Base-by-base conservation (phyloP, 2,329 filamentous ascomycete species). In the Stagonosporopsis vannaccii region DNA sequence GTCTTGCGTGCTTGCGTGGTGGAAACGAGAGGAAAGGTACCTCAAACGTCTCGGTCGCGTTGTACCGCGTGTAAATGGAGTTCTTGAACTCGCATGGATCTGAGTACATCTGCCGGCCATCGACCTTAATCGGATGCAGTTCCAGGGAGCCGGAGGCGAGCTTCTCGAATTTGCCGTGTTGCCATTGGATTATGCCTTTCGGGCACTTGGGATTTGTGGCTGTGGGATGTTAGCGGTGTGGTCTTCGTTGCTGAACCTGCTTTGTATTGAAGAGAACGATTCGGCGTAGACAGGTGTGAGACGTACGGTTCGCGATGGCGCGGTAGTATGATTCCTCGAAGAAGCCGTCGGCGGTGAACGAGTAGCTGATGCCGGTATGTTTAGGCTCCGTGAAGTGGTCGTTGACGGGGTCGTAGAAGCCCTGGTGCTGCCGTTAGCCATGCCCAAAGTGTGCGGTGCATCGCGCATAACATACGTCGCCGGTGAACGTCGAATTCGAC, bases 291-390 rank as follows among this genome's bases (percentile, higher is more conserved):
- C 20, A 19, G 22, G 30, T 25, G 39, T 33, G 23, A 9, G 30
- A 81, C 85, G 73, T 75, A 89, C 87, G 88, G 70, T 91, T 90
- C 43, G 88, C 77, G 67, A 90, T 76, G 9, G 87, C 87, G 60
- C 88, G 82, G 73, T 90, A 91, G 72, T 88, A 86, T 13, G 89
- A 87, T 67, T 86, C 82, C 75, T 91, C 89, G 69, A 83, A 91
- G 73, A 82, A 81, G 20, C 88, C 88, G 70, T 90, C 85, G 36
- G 76, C 79, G 4, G 86, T 87, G 75, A 91, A 91, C 11, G 89
- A 91, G 77, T 90, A 91, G 15, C 88, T 90, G 61, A 90, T 89
- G 22, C 89, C 89, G 0, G 88, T 85, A 59, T 85, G 65, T 32
- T 69, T 78, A 15, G 89, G 89, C 74, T 91, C 89, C 62, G 85